These are phyloP conservation scores for Coniferiporia weirii DNA, from an alignment of 1,284 basidiomycete genomes.

Conservation along the genomic window DNA sequence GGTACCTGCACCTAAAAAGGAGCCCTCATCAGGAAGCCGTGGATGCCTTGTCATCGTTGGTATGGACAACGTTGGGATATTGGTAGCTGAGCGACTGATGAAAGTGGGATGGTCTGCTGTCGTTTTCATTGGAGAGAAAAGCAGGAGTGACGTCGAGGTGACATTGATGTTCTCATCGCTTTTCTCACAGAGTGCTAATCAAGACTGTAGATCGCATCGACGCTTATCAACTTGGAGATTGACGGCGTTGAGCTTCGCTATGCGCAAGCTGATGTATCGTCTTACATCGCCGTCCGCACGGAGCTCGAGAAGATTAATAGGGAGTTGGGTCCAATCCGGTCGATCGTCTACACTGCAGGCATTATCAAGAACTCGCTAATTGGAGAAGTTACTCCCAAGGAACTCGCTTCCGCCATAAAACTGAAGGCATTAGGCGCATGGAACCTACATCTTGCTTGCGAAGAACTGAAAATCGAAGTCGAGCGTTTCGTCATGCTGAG, in stretches of 20 bases:
- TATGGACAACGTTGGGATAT: conserved; percentile 28
- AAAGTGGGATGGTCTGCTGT: conserved; percentile 7
- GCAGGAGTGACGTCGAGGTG: conserved; percentile 6
- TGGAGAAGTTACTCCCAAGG: conserved; percentile 19
- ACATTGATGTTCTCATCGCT: not conserved
- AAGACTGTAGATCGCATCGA: conserved; percentile 9
- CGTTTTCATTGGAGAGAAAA: conserved; percentile 5
- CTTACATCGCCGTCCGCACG: conserved; percentile 20
- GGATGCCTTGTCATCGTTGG: conserved; percentile 28
- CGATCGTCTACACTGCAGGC: conserved; percentile 28
- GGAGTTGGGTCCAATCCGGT: conserved; percentile 23
- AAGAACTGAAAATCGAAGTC: conserved; percentile 25
- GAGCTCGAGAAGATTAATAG: conserved; percentile 22
- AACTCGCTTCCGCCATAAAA: conserved; percentile 24
- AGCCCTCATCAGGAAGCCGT: not conserved
- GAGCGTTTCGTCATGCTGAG: conserved; percentile 29
- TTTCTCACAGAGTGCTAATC: not conserved
- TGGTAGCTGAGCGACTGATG: conserved; percentile 23
- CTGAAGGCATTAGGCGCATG: conserved; percentile 28
- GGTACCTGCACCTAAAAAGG: not conserved
- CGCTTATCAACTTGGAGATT: conserved; percentile 9
- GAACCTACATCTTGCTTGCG: conserved; percentile 29
- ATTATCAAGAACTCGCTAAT: conserved; percentile 25
- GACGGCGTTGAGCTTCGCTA: conserved; percentile 9
- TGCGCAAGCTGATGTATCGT: conserved; percentile 23